These are phyloP conservation scores for Debaryomyces coudertii DNA, from an alignment of 1,139 yeast species.

Conservation along the genomic window DNA sequence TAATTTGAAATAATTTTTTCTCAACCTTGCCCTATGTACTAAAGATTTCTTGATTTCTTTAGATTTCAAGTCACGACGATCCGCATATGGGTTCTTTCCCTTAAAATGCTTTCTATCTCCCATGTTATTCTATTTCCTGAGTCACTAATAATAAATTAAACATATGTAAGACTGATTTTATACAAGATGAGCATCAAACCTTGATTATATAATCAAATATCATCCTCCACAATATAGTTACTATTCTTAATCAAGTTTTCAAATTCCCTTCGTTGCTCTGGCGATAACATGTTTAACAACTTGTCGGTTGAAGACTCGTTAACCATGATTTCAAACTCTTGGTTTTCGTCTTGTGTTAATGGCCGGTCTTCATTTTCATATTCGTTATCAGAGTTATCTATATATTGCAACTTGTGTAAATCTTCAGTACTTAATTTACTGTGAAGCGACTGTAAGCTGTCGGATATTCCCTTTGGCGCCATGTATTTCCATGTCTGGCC, in stretches of 20 bases:
- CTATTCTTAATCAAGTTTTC: slow-evolving; percentile 8
- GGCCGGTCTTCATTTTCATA: slow-evolving; percentile 12
- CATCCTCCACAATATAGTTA: slow-evolving; percentile 9
- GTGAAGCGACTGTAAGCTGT: background rate
- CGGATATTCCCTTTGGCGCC: slow-evolving; percentile 6
- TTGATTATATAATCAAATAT: slow-evolving; percentile 13
- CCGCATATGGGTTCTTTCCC: slow-evolving; percentile 34
- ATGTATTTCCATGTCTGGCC: slow-evolving; percentile 6
- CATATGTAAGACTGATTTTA: background rate
- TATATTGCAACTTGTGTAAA: slow-evolving; percentile 6
- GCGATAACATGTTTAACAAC: slow-evolving; percentile 10
- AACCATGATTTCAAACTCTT: slow-evolving; percentile 11
- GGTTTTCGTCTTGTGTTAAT: slow-evolving; percentile 12
- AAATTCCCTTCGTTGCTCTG: slow-evolving; percentile 13
- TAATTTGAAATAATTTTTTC: slow-evolving; percentile 80
- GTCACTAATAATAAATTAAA: background rate
- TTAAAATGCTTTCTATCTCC: slow-evolving; percentile 7
- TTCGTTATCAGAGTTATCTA: background rate
- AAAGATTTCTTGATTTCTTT: slow-evolving; percentile 75
- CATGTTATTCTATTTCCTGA: slow-evolving; percentile 4
- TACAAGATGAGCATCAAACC: slow-evolving; percentile 13
- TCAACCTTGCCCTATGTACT: slow-evolving; percentile 78
- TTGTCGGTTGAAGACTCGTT: slow-evolving; percentile 8
- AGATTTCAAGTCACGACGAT: slow-evolving; percentile 45
- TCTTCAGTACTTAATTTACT: slow-evolving; percentile 3